A percentile compares a stretch with the other conserved stretches of the same genome.
phyloP scores from a whole-genome alignment of 306 rosid species.

The Gastrolobium bilobum region DNA sequence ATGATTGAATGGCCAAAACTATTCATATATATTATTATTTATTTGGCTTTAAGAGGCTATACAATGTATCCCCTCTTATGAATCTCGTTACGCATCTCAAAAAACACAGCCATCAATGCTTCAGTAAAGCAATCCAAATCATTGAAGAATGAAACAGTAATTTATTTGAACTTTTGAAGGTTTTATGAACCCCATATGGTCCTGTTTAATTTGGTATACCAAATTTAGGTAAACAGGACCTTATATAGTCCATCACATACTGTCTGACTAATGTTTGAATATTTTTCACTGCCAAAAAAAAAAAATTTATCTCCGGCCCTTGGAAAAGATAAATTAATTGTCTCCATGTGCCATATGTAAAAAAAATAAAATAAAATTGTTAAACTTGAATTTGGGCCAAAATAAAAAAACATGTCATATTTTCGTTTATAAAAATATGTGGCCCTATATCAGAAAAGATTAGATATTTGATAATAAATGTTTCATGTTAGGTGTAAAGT shows the following conservation, averaged over 20 bases:
- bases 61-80: neutral
- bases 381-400: neutral
- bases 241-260: conserved; percentile 9
- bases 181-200: neutral
- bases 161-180: conserved; percentile 12
- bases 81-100: neutral
- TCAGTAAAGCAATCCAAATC: neutral
- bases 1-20: too few species aligned
- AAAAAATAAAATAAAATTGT: neutral
- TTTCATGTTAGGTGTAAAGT: conserved; percentile 43
- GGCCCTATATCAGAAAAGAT: conserved; percentile 31
- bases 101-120: neutral
- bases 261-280: conserved; percentile 30
- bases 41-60: too few species aligned
- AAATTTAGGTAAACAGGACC: conserved; percentile 27
- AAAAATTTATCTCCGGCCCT: neutral
- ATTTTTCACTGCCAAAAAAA: neutral
- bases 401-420: neutral
- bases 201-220: conserved; percentile 42
- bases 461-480: conserved; percentile 38
- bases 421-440: neutral
- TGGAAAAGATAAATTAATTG: conserved; percentile 10
- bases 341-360: neutral
- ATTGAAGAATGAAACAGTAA: conserved; percentile 22
- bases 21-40: too few species aligned